Evolutionary conservation across 768 basidiomycete species (phyloP).

Genomic region (Mycena galericulata): DNA sequence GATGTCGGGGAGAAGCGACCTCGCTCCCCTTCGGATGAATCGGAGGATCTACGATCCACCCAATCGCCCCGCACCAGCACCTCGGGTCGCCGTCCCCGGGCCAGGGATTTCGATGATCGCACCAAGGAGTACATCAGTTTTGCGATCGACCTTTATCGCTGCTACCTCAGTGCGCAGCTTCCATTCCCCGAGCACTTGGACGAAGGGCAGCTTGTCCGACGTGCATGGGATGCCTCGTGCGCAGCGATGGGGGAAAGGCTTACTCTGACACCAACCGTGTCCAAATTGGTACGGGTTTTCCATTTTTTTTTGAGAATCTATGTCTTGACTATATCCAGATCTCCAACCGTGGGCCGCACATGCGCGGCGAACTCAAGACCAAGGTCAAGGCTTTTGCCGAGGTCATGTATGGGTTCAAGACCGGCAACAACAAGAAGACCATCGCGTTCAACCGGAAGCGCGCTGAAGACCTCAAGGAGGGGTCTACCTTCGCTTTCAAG

Average conservation of each 20-base stretch:
- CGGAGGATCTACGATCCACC: background rate
- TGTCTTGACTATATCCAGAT: constrained; percentile 14
- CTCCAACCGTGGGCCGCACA: constrained; percentile 34
- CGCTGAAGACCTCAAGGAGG: constrained; percentile 37
- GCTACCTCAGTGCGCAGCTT: constrained; percentile 32
- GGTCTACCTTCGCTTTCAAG: background rate
- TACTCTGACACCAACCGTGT: constrained; percentile 28
- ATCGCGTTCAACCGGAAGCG: constrained; percentile 34
- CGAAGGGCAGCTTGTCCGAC: constrained; percentile 25
- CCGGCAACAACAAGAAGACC: constrained; percentile 31
- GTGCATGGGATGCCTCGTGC: constrained; percentile 31
- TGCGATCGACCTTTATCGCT: constrained; percentile 33
- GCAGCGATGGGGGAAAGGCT: constrained; percentile 22
- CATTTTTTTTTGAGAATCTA: background rate
- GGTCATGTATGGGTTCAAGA: constrained; percentile 37
- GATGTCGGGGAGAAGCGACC: constrained; percentile 16
- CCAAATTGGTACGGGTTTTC: constrained; percentile 35
- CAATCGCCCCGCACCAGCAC: constrained; percentile 5
- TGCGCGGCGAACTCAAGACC: constrained; percentile 39
- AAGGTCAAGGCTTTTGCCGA: constrained; percentile 34
- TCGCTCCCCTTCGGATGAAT: constrained; percentile 12
- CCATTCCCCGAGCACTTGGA: constrained; percentile 37
- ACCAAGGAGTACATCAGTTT: constrained; percentile 36
- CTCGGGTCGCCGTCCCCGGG: constrained; percentile 14
- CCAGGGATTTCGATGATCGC: constrained; percentile 34